Base-by-base conservation (phyloP, 1,139 yeast species). In the Zhuliangozyma blackwelliae region DNA sequence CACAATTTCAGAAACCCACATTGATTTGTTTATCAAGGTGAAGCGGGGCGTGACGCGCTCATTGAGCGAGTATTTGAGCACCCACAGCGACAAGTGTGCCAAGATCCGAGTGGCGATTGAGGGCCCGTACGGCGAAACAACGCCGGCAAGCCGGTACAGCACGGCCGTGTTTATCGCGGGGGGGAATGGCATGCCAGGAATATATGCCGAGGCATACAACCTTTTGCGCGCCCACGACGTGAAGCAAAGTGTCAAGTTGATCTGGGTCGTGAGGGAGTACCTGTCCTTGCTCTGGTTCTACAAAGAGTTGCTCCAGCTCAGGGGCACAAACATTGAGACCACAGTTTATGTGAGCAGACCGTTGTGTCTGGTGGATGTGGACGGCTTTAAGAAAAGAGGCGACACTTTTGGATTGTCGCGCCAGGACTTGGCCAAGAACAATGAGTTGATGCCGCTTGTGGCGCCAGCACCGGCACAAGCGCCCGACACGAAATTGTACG, bases 221-320 rank as follows among this genome's bases (percentile, higher is more conserved):
- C 46, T 59, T 42, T 52, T 51, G 19, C 25, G 11, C 11, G 28
- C 22, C 10, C 26, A 20, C 6, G 10, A 22, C 23, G 39, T 44
- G 12, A 52, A 52, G 16, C 61, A 57, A 37, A 41, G 46, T 7
- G 46, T 76, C 31, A 63, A 65, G 35, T 57, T 79, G 36, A 43
- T 64, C 25, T 80, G 87, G 87, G 66, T 73, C 3, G 61, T 75
- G 3, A 62, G 75, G 40, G 76, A 72, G 36, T 59, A 58, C 28
- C 56, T 60, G 13, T 58, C 75, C 0, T 50, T 78, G 27, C 48
- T 52, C 10, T 77, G 81, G 79, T 77, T 78, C 52, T 56, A 58
- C 35, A 65, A 69, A 25, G 82, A 80, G 46, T 55, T 80, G 20
- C 39, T 54, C 21, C 50, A 55, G 5, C 51, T 77, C 39, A 51